Percentiles rank a stretch among this genome's conserved stretches.
These are phyloP conservation scores for Ceratocystis colombiana DNA, from an alignment of 2,329 filamentous ascomycete species.

Conservation along the genomic window DNA sequence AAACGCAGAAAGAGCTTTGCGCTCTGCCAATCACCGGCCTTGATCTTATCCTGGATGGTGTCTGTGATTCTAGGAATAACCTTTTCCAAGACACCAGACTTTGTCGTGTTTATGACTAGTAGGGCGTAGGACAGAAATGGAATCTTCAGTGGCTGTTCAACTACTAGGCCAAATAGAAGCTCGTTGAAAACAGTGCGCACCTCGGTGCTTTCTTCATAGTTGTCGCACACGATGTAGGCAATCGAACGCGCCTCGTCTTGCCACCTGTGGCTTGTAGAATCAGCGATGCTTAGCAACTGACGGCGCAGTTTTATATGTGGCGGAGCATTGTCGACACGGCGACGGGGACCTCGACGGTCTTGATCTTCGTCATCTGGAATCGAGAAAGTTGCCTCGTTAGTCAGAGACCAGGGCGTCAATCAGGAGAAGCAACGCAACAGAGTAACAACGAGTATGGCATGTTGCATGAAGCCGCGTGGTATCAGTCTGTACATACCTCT, in stretches of 20 bases:
- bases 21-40: constrained; percentile 71
- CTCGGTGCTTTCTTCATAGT: constrained; percentile 69
- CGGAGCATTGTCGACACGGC: constrained; percentile 61
- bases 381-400: neutral
- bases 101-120: constrained; percentile 66
- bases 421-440: neutral
- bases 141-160: constrained; percentile 96
- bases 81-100: constrained; percentile 62
- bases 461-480: too few species aligned
- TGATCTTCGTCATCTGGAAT: constrained; percentile 53
- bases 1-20: constrained; percentile 88
- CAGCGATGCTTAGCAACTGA: constrained; percentile 69
- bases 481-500: constrained; percentile 49
- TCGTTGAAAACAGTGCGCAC: constrained; percentile 63
- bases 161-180: constrained; percentile 61
- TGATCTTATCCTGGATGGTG: constrained; percentile 56
- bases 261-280: constrained; percentile 67
- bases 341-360: constrained; percentile 62
- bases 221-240: constrained; percentile 66
- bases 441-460: too few species aligned
- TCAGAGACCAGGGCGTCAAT: neutral
- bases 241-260: constrained; percentile 68
- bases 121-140: constrained; percentile 82
- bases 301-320: constrained; percentile 62
- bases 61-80: constrained; percentile 55